Conservation (phyloP, 129 eudicot species). For the Apium graveolens region DNA sequence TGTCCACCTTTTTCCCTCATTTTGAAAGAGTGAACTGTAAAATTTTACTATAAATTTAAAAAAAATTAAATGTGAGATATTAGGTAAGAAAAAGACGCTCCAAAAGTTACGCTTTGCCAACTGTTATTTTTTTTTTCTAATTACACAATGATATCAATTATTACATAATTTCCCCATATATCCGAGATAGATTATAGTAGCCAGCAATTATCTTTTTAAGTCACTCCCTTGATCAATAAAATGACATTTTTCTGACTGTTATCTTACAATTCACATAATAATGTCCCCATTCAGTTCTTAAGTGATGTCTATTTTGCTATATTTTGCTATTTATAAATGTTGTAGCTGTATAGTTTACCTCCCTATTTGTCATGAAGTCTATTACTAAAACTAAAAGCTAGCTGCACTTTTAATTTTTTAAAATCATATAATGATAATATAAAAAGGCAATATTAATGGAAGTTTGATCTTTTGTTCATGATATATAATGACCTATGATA, state of each 20-base stretch:
- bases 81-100: background rate
- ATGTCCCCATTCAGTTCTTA: background rate
- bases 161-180: background rate
- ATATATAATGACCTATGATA: background rate
- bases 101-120: background rate
- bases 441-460: background rate
- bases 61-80: background rate
- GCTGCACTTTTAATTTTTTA: background rate
- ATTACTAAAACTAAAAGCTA: background rate
- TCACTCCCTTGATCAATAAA: background rate
- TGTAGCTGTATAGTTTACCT: background rate
- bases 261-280: background rate
- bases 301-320: background rate
- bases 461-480: background rate
- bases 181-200: background rate
- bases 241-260: background rate
- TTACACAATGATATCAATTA: background rate
- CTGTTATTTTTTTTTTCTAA: background rate
- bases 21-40: too few relatives aligned
- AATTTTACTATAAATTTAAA: too few relatives aligned
- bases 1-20: background rate
- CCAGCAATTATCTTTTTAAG: background rate
- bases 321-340: background rate
- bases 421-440: background rate
- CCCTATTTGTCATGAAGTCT: background rate